Base-by-base conservation (phyloP, 1,139 yeast genomes). In the Yamadazyma buinensis region DNA sequence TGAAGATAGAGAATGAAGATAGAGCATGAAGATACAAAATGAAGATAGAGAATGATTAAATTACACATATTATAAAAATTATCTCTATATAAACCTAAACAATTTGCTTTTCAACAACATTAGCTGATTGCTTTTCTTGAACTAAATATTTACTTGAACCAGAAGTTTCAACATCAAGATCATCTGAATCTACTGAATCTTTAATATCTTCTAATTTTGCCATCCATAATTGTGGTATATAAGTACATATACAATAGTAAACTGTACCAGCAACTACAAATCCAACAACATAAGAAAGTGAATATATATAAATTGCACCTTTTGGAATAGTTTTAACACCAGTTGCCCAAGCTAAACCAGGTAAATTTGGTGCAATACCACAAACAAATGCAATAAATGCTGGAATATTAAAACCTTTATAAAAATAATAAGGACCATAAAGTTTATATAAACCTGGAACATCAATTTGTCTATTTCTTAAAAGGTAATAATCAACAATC, bases 341-440 rank as follows among this genome's bases (percentile, higher is more conserved):
- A 26, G 26, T 21, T n/a, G 41, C 39, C 39, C 39, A 39, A 17
- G 43, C 44, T 26, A 41, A 37, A n/a, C 44, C 44, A 8, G 44
- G 41, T 18, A 41, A 34, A 18, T 40, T 40, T 14, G 44, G 44
- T 15, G 39, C 39, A 21, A 41, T 35, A 13, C 43, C 43, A 31
- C 39, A 33, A 21, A 39, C 23, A 21, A 40, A 41, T 5, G 44
- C 43, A 29, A 41, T 37, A 14, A 41, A 40, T 4, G 44, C 44
- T 10, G 43, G 41, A 15, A 41, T 35, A 28, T 41, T 41, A 26
- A 41, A 35, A 5, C 44, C 44, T 20, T 37, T 32, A 20, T 17
- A 41, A 32, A 41, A 41, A 14, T 32, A 32, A 17, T 39, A 41
- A 7, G 39, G 38, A 1, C 44, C 43, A 20, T 35, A 25, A 17